Evolutionary conservation across 805 yeast species (phyloP), one percentile per base, ranked within the genome.

Genomic region (Saccharomycopsis sp.): DNA sequence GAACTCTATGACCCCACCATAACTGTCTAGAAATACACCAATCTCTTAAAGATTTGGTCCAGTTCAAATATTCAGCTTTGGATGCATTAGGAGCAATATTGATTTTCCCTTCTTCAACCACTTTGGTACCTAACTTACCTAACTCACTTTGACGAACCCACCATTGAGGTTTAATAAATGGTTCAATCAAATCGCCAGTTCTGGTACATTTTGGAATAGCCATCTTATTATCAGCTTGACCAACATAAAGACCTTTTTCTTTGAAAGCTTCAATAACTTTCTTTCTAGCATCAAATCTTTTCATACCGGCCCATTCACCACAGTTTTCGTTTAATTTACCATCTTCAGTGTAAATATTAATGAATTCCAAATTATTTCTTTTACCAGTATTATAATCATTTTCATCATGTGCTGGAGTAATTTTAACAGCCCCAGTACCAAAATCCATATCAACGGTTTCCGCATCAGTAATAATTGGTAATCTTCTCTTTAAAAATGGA

Each of bases 341-440:
- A 55, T 86, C 84, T 57, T 92, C 97, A 42, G 95, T 89, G 52
- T 83, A 67, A 50, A 92, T 87, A 64, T 86, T 88, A 64, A 92
- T 72, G 55, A 86, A 75, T 59, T 86, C 95, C 54, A 92, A 71
- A 56, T 75, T 68, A 62, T 86, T 84, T 67, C 98, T 87, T 67
- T 84, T 88, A 68, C 98, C 98, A 40, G 96, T 86, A 57, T 69
- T 72, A 72, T 85, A 87, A 85, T 92, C 98, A 72, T 92, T 92
- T 55, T 78, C 82, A 65, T 92, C 98, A 63, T 92, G 98, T 33
- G 95, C 96, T 45, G 98, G 98, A 12, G 98, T 92, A 59, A 92
- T 92, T 66, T 92, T 92, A 48, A 92, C 98, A 36, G 98, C 98
- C 79, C 98, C 98, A 48, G 98, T 92, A 72, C 98, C 98, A 52